Conservation (phyloP, 1,284 basidiomycete genomes). For the Golubevia pallescens region DNA sequence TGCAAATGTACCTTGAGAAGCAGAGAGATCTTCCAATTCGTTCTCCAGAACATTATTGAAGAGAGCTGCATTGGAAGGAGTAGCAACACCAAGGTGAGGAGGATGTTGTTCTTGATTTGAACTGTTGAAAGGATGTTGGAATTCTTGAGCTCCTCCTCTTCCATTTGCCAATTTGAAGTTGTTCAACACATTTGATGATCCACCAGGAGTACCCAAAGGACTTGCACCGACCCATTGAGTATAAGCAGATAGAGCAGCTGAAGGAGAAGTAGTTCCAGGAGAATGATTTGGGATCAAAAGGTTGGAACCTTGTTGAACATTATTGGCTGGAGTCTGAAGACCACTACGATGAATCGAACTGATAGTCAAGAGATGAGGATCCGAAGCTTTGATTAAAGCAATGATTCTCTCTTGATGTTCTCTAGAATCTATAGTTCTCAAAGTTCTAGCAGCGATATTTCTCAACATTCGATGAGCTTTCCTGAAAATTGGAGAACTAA, state of each 20-base stretch:
- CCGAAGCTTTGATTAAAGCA: slow-evolving; percentile 3
- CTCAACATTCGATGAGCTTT: slow-evolving; percentile 30
- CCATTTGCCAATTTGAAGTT: neutral
- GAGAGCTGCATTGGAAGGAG: neutral
- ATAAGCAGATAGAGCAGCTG: neutral
- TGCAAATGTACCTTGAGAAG: neutral
- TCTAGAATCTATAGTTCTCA: slow-evolving; percentile 32
- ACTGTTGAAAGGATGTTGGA: neutral
- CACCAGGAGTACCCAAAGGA: neutral
- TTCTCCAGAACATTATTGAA: neutral
- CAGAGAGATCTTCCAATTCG: neutral
- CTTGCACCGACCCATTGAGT: neutral
- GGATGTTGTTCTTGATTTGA: neutral
- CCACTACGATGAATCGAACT: neutral
- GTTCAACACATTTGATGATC: neutral
- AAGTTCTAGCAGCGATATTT: slow-evolving; percentile 29
- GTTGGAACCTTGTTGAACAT: neutral
- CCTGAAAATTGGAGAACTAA: slow-evolving; percentile 30
- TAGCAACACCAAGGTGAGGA: neutral
- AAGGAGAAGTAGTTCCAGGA: neutral
- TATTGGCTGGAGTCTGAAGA: neutral
- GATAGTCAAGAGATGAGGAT: neutral
- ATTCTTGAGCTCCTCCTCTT: neutral
- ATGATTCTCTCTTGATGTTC: slow-evolving; percentile 34
- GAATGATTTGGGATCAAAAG: neutral